A percentile compares a stretch with the other conserved stretches of the same genome.
phyloP scores from a whole-genome alignment of 176 grass and related monocot species.

The Ensete glaucum region DNA sequence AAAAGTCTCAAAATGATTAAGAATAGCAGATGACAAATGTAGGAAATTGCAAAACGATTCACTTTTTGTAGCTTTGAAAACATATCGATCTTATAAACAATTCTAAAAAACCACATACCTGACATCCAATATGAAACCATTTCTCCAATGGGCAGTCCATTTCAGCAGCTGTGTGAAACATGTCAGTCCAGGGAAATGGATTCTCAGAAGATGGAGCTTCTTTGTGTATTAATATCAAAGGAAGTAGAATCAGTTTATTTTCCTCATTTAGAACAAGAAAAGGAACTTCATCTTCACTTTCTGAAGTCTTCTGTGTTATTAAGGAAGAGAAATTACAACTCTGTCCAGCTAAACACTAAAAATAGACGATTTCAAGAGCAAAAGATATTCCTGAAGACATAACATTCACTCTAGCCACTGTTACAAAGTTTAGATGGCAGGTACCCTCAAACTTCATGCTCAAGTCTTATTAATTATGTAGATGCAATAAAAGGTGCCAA shows the following conservation, averaged over 20 bases:
- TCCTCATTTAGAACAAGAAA: slow-evolving; percentile 81
- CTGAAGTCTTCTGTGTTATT: slow-evolving; percentile 27
- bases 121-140: slow-evolving; percentile 82
- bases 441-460: no score
- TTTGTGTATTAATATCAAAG: slow-evolving; percentile 53
- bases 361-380: not conserved
- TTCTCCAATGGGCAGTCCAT: slow-evolving; percentile 59
- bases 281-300: slow-evolving; percentile 36
- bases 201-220: slow-evolving; percentile 39
- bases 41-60: not conserved
- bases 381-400: not conserved
- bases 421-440: no score
- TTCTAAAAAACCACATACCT: slow-evolving; percentile 40
- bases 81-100: not conserved
- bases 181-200: slow-evolving; percentile 48
- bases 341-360: not conserved
- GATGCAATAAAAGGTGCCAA: no score
- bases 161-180: slow-evolving; percentile 33
- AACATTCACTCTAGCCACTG: no score
- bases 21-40: not conserved
- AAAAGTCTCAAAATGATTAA: not conserved
- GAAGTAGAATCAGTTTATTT: slow-evolving; percentile 70
- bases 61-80: not conserved
- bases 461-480: no score
- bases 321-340: not conserved